These are phyloP conservation scores for Penicillium vulpinum DNA, from an alignment of 2,329 filamentous ascomycete species.

Conservation along the genomic window DNA sequence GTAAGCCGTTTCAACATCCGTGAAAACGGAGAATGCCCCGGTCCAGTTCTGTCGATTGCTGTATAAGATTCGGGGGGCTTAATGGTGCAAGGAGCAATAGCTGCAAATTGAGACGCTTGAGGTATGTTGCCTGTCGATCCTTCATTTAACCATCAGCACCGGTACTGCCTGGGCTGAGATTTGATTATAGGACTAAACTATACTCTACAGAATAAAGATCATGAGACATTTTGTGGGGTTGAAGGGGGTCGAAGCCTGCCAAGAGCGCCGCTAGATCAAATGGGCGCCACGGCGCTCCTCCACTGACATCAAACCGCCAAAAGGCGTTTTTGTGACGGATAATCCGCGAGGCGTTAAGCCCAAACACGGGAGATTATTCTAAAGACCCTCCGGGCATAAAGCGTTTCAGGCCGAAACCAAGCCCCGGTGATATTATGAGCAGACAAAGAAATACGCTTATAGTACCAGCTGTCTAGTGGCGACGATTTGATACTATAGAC, in stretches of 20 bases:
- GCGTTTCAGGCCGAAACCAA: slow-evolving; percentile 20
- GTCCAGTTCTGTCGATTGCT: slow-evolving; percentile 3
- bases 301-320: slow-evolving; percentile 3
- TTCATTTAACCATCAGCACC: background rate
- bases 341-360: slow-evolving; percentile 4
- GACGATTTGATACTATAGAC: background rate
- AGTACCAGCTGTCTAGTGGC: slow-evolving; percentile 1
- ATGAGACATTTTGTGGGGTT: slow-evolving; percentile 13
- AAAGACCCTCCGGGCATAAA: slow-evolving; percentile 9
- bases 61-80: background rate
- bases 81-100: background rate
- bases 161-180: background rate
- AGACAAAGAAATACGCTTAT: slow-evolving; percentile 8
- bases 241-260: slow-evolving; percentile 5
- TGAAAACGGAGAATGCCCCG: slow-evolving; percentile 13
- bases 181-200: background rate
- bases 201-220: background rate
- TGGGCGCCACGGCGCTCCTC: slow-evolving; percentile 8
- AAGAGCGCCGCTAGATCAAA: slow-evolving; percentile 7
- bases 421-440: slow-evolving; percentile 9
- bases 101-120: background rate
- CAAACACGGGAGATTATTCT: background rate
- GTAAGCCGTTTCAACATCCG: slow-evolving; percentile 13
- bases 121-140: background rate
- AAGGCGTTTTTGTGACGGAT: slow-evolving; percentile 1